Evolutionary conservation across 768 basidiomycete genomes (phyloP), one percentile per base, ranked within the genome.

Genomic region (Rhizopogon vulgaris): DNA sequence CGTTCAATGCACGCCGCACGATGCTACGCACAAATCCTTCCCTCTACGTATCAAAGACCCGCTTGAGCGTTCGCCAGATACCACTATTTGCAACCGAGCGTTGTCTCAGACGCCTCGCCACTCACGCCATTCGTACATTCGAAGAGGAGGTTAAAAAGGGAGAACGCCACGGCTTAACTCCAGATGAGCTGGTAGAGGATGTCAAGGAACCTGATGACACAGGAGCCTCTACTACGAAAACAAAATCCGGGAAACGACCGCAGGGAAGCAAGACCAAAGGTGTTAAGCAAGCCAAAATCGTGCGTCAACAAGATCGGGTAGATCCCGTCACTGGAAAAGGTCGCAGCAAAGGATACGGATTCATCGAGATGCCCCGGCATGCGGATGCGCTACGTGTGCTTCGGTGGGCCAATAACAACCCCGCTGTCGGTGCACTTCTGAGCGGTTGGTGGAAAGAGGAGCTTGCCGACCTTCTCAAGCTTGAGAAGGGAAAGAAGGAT

Each of bases 341-440:
- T 1, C 79, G 86, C 49, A 90, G 87, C 61, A 92, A 89, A 65
- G 95, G 96, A 1, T 99, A 97, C 61, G 96, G 95, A 9, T 98
- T 99, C 71, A 63, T 98, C 30, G 95, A 98, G 73, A 80, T 96
- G 79, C 73, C 83, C 43, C 79, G 74, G 25, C 96, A 99, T 60
- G 83, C 86, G 5, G 92, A 98, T 64, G 93, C 95, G 6, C 73
- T 99, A 22, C 85, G 90, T 24, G 86, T 97, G 5, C 70, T 98
- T 41, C 79, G 96, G 32, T 98, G 91, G 91, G 87, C 90, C 25
- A 99, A 98, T 71, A 94, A 92, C 63, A 94, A 96, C 63, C 69
- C 79, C 1, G 79, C 75, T 3, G 77, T 88, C 0, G 78, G 75
- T 1, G 58, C 65, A 5, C 70, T 97, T 52, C 83, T 94, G 61